These are phyloP conservation scores for Ogataea zsoltii DNA, from an alignment of 805 yeast species.

Conservation along the genomic window DNA sequence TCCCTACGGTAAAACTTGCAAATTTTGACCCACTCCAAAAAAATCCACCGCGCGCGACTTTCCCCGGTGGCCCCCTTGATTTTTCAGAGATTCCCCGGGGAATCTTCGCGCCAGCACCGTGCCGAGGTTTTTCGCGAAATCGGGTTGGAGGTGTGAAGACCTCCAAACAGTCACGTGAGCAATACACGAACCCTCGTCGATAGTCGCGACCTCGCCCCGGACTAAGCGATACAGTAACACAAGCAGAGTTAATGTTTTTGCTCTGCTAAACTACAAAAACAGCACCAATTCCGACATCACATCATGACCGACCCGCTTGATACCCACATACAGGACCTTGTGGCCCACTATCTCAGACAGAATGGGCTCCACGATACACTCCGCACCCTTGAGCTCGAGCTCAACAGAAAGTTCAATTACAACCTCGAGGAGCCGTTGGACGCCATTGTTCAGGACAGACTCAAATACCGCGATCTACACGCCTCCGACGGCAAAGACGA, in stretches of 20 bases:
- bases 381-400: conserved; percentile 47
- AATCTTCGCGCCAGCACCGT: background rate
- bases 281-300: too few relatives aligned
- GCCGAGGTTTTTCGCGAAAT: background rate
- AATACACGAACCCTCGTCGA: background rate
- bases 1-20: conserved; percentile 5
- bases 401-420: conserved; percentile 35
- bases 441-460: conserved; percentile 37
- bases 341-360: conserved; percentile 61
- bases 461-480: conserved; percentile 26
- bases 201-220: background rate
- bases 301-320: too few relatives aligned
- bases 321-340: conserved; percentile 28
- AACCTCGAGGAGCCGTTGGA: conserved; percentile 37
- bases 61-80: background rate
- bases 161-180: background rate
- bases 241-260: background rate
- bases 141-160: conserved; percentile 2
- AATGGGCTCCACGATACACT: conserved; percentile 50
- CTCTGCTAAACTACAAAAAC: background rate
- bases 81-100: background rate
- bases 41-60: conserved; percentile 9
- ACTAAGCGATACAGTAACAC: background rate
- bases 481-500: conserved; percentile 8
- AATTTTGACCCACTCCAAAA: conserved; percentile 4